Percentiles rank a stretch among this genome's conserved stretches.
phyloP scores from a whole-genome alignment of 1,139 yeast genomes.

The Candida frijolesensis region DNA sequence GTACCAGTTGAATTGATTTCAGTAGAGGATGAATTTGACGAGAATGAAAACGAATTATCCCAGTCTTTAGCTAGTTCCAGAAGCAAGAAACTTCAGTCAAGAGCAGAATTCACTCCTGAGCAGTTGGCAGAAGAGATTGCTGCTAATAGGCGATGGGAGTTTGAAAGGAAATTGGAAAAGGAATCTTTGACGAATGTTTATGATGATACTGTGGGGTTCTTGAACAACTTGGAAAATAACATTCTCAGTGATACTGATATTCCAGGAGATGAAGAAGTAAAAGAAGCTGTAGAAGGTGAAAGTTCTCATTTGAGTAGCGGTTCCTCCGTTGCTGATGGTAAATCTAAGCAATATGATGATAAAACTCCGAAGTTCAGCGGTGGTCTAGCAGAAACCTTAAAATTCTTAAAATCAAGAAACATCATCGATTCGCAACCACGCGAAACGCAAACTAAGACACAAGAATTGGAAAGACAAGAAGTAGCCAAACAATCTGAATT shows the following conservation, averaged over 20 bases:
- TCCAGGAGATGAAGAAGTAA: neutral
- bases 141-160: slow-evolving; percentile 29
- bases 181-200: slow-evolving; percentile 32
- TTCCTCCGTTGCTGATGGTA: neutral
- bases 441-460: slow-evolving; percentile 8
- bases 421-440: slow-evolving; percentile 21
- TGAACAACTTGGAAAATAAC: slow-evolving; percentile 35
- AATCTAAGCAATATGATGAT: slow-evolving; percentile 4
- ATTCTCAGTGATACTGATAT: slow-evolving; percentile 7
- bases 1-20: slow-evolving; percentile 29
- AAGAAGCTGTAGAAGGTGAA: slow-evolving; percentile 1
- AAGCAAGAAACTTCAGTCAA: slow-evolving; percentile 34
- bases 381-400: slow-evolving; percentile 62
- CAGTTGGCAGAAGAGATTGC: slow-evolving; percentile 50
- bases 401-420: slow-evolving; percentile 52
- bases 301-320: too few species aligned
- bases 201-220: slow-evolving; percentile 63
- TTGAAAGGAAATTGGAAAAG: slow-evolving; percentile 30
- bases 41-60: slow-evolving; percentile 53
- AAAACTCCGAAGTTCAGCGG: slow-evolving; percentile 32
- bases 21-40: slow-evolving; percentile 29
- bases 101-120: slow-evolving; percentile 39
- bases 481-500: slow-evolving; percentile 36
- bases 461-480: slow-evolving; percentile 27
- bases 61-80: slow-evolving; percentile 43